phyloP scores from a whole-genome alignment of 345 rosid genomes.

The Eucalyptus marginata region DNA sequence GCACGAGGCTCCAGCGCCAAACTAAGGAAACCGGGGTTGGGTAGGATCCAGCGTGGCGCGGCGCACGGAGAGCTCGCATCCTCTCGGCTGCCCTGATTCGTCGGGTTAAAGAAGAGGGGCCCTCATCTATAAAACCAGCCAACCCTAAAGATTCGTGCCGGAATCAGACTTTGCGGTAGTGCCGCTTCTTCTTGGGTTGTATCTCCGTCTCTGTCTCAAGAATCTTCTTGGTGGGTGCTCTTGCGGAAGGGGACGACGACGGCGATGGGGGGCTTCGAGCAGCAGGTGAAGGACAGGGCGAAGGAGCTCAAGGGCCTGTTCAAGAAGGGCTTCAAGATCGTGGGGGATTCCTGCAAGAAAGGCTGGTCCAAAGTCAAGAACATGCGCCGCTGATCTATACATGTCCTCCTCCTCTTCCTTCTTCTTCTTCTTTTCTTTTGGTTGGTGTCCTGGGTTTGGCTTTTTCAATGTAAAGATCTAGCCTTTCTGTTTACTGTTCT shows the following conservation, averaged over 20 bases:
- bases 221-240: background rate
- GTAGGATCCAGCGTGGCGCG: background rate
- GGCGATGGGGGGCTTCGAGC: conserved; percentile 56
- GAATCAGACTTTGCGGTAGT: background rate
- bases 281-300: conserved; percentile 74
- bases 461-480: background rate
- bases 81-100: background rate
- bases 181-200: background rate
- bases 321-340: conserved; percentile 66
- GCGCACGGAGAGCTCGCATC: background rate
- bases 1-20: background rate
- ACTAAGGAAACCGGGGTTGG: background rate
- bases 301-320: conserved; percentile 42
- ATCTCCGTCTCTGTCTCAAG: background rate
- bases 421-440: background rate
- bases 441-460: background rate
- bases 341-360: conserved; percentile 71
- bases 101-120: background rate
- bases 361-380: conserved; percentile 87
- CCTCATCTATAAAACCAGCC: background rate
- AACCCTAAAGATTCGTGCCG: background rate
- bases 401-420: background rate
- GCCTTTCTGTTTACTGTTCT: background rate
- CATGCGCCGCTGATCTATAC: conserved; percentile 29
- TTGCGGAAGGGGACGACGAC: background rate